Conservation (phyloP, 73 alveolate genomes). For the Uronychia setigera region DNA sequence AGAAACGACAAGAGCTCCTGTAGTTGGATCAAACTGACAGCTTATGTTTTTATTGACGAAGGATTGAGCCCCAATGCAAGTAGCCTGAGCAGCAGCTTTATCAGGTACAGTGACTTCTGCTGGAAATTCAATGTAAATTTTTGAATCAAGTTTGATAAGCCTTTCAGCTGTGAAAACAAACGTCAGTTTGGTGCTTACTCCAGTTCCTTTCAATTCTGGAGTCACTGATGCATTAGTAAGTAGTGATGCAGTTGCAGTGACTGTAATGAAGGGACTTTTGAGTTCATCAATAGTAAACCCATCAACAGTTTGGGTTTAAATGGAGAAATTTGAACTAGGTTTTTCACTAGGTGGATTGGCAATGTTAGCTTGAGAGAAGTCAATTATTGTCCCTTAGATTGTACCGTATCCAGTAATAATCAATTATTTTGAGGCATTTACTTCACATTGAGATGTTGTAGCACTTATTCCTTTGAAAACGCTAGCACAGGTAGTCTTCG, state of each 20-base stretch:
- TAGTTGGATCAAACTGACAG: too few relatives aligned
- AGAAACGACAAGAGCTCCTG: too few relatives aligned
- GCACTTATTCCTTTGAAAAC: neutral
- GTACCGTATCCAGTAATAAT: neutral
- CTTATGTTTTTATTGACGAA: too few relatives aligned
- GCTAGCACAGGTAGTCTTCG: neutral
- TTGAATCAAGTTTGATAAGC: neutral
- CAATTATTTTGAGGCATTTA: neutral
- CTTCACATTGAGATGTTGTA: neutral
- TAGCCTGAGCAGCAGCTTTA: neutral
- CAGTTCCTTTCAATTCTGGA: neutral
- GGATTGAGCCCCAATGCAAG: slow-evolving; percentile 1
- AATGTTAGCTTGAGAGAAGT: neutral
- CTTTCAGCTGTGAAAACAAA: neutral
- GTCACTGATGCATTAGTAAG: neutral
- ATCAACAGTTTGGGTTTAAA: neutral
- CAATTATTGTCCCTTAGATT: neutral
- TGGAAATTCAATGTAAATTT: neutral
- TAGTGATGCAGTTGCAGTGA: neutral
- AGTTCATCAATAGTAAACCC: neutral
- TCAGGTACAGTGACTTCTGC: neutral
- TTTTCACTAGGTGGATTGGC: neutral
- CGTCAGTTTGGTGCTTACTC: neutral
- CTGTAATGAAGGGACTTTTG: too few relatives aligned
- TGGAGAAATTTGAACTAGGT: neutral